Percentiles rank a stretch among this genome's conserved stretches.
Conservation (phyloP, 164 flowering plant genomes). For the Aristolochia californica region DNA sequence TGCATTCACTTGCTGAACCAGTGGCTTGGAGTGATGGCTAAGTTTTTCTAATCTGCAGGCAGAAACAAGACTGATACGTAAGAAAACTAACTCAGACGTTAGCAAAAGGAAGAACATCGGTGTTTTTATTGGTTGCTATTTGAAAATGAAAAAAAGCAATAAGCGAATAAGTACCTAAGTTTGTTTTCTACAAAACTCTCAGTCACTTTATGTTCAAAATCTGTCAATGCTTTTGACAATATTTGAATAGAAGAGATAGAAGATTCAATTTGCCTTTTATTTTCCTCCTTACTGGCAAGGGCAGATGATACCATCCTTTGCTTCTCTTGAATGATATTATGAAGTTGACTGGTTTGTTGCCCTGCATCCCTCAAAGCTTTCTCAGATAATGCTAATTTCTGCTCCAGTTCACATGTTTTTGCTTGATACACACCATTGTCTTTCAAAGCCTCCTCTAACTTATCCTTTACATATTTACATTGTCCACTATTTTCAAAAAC, state of each 20-base stretch:
- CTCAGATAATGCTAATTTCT: constrained; percentile 23
- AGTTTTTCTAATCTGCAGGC: constrained; percentile 29
- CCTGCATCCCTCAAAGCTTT: constrained; percentile 19
- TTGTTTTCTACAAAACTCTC: constrained; percentile 24
- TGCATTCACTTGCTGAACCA: constrained; percentile 23
- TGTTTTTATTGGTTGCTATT: neutral
- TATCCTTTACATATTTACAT: constrained; percentile 16
- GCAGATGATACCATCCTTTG: constrained; percentile 16
- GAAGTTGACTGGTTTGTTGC: constrained; percentile 25
- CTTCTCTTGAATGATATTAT: constrained; percentile 21
- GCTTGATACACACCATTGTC: constrained; percentile 18
- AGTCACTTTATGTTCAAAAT: constrained; percentile 34
- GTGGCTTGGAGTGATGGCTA: constrained; percentile 23
- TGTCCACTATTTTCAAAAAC: constrained; percentile 24
- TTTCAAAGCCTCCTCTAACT: constrained; percentile 24
- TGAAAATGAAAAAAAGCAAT: neutral
- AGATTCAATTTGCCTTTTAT: constrained; percentile 38
- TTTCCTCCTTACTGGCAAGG: constrained; percentile 30
- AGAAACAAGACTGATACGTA: neutral
- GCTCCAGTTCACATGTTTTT: constrained; percentile 23
- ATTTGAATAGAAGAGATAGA: constrained; percentile 12
- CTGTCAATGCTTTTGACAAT: constrained; percentile 22
- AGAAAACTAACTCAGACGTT: neutral
- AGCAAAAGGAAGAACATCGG: neutral
- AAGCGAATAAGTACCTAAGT: constrained; percentile 37